Evolutionary conservation across 73 alveolate genomes (phyloP), one percentile per base, ranked within the genome.

Genomic region (Paraurostyla sp.): DNA sequence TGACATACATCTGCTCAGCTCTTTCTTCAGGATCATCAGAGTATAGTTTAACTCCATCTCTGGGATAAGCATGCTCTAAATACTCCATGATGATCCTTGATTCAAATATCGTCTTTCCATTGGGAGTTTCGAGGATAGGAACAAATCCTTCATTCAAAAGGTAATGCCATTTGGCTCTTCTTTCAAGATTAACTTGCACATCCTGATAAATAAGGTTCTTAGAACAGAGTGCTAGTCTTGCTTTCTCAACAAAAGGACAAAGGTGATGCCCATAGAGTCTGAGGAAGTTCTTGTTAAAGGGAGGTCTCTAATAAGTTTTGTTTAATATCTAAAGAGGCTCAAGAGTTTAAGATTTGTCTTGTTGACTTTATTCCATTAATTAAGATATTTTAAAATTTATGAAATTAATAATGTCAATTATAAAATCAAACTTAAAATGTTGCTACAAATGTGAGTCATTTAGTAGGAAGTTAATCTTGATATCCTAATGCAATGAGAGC

Each of bases 221-320:
- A 38, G 95, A 92, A 38, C 65, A 33, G 16, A 90, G 50, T 25
- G 87, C 85, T 25, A 90, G 83, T 38, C 82, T 36, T 7, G 95
- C 92, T 40, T 83, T 82, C 33, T 90, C 92, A 16, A 90, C 95
- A 68, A 65, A 83, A 0, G 95, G 95, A 50, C 95, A 90, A 43
- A 90, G 89, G 51, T 90, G 76, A 41, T 90, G 95, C 0, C 95
- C 95, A 54, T 90, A 90, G 22, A 90, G 51, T 40, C 95, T 46
- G 16, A 41, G 46, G 81, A 43, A 54, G 40, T 81, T 90, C 54
- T 83, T 52, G 81, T 90, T 90, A 0, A 36, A 25, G 0, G 71
- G 57, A 1, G 95, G 95, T 73, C 87, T 90, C 41, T 88, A 1
- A 40, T 35, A 78, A 27, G 89, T 78, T 22, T 54, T 54, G 35